Conservation (phyloP, 2,329 filamentous ascomycete species). For the Claviceps monticola region DNA sequence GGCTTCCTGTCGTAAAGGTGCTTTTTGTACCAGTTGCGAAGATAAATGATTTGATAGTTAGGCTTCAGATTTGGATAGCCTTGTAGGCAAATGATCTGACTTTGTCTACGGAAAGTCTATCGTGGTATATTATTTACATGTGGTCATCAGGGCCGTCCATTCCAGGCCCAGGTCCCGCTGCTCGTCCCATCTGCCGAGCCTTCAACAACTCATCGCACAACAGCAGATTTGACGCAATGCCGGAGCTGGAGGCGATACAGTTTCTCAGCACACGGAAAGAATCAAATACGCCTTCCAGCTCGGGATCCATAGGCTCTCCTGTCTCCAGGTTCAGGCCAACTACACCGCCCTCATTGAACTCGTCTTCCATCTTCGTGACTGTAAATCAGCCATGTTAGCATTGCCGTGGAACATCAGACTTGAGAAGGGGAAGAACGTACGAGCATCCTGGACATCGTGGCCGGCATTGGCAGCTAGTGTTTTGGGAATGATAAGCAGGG, state of each 20-base stretch:
- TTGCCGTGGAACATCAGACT: slow-evolving; percentile 5
- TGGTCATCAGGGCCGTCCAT: slow-evolving; percentile 47
- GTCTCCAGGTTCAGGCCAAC: slow-evolving; percentile 78
- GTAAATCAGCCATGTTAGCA: slow-evolving; percentile 4
- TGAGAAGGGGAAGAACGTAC: slow-evolving; percentile 38
- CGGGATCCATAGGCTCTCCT: slow-evolving; percentile 89
- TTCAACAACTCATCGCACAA: slow-evolving; percentile 96
- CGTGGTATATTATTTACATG: slow-evolving; percentile 26
- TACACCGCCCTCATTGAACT: slow-evolving; percentile 67
- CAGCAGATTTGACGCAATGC: slow-evolving; percentile 88
- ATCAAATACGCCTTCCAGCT: slow-evolving; percentile 84
- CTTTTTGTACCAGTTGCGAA: not conserved
- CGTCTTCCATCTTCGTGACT: slow-evolving; percentile 82
- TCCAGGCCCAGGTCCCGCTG: slow-evolving; percentile 46
- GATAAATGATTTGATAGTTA: not conserved
- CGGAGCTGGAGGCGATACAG: slow-evolving; percentile 82
- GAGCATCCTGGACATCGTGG: slow-evolving; percentile 89
- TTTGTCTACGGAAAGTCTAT: slow-evolving; percentile 2
- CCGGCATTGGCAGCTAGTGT: slow-evolving; percentile 91
- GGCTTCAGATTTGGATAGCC: not conserved
- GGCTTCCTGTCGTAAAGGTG: not conserved
- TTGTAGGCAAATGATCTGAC: too few species aligned
- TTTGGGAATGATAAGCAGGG: slow-evolving; percentile 90
- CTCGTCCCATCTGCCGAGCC: slow-evolving; percentile 81
- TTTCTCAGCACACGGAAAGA: slow-evolving; percentile 92